These are phyloP conservation scores for Antitrichia curtipendula DNA, from an alignment of 225 moss, liverwort and hornwort species.

Conservation along the genomic window DNA sequence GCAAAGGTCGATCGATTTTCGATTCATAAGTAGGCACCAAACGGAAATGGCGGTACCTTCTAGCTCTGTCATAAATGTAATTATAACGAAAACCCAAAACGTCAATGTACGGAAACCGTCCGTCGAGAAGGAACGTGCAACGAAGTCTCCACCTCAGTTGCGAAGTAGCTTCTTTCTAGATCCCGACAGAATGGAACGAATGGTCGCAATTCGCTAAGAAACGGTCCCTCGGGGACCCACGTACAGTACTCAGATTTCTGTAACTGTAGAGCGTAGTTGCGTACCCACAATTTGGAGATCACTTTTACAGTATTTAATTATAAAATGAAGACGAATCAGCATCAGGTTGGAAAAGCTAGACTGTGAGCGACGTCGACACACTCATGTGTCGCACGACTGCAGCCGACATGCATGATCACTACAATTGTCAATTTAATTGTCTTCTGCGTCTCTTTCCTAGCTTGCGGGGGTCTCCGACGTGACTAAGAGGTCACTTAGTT, in stretches of 20 bases:
- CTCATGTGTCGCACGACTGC: not conserved
- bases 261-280: not conserved
- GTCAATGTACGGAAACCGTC: not conserved
- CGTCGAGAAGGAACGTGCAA: not conserved
- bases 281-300: too few species aligned
- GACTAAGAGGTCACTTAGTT: not conserved
- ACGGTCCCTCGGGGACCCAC: not conserved
- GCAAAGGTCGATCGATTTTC: not conserved
- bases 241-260: not conserved
- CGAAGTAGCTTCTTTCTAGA: not conserved
- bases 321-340: not conserved
- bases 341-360: too few species aligned
- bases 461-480: not conserved
- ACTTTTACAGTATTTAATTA: not conserved
- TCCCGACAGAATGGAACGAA: not conserved
- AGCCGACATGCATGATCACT: not conserved
- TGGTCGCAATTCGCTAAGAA: not conserved
- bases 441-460: not conserved
- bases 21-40: not conserved
- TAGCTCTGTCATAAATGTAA: not conserved
- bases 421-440: not conserved
- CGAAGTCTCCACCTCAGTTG: not conserved
- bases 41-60: not conserved
- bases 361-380: not conserved
- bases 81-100: too few species aligned